Percentiles rank a stretch among this genome's conserved stretches.
Conservation (phyloP, 2,329 filamentous ascomycete genomes). For the Akanthomyces uredinophilus region DNA sequence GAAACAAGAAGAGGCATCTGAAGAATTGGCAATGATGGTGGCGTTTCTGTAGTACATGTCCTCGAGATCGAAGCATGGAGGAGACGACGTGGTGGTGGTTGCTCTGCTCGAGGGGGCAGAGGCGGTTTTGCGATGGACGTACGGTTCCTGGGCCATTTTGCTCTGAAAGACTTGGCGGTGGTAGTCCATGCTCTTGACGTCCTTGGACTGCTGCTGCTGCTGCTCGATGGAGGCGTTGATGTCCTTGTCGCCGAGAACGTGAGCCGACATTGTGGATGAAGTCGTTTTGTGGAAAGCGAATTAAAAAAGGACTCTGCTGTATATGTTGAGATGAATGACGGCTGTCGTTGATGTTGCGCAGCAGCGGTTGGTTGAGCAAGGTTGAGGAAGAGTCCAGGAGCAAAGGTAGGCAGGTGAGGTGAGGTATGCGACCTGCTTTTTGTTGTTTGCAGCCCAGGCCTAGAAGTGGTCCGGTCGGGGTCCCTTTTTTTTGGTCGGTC, state of each 20-base stretch:
- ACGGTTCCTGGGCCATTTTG: conserved; percentile 65
- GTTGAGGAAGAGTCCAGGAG: not conserved
- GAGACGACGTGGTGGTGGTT: not conserved
- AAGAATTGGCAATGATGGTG: conserved; percentile 3
- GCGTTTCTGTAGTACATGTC: not conserved
- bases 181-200: conserved; percentile 67
- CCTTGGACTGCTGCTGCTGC: conserved; percentile 32
- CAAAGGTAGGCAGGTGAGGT: not conserved
- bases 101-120: not conserved
- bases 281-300: not conserved
- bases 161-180: conserved; percentile 70
- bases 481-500: not conserved
- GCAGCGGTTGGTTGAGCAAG: not conserved
- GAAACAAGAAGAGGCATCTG: conserved; percentile 12
- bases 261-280: conserved; percentile 51
- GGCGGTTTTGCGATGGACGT: conserved; percentile 28
- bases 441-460: not conserved
- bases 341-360: not conserved
- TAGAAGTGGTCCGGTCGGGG: not conserved
- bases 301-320: not conserved
- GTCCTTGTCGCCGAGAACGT: conserved; percentile 61
- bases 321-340: not conserved
- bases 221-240: conserved; percentile 50
- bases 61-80: not conserved
- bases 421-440: not conserved